Percentiles rank a stretch among this genome's conserved stretches.
These are phyloP conservation scores for Cordyceps sp. DNA, from an alignment of 2,329 filamentous ascomycete genomes.

Conservation along the genomic window DNA sequence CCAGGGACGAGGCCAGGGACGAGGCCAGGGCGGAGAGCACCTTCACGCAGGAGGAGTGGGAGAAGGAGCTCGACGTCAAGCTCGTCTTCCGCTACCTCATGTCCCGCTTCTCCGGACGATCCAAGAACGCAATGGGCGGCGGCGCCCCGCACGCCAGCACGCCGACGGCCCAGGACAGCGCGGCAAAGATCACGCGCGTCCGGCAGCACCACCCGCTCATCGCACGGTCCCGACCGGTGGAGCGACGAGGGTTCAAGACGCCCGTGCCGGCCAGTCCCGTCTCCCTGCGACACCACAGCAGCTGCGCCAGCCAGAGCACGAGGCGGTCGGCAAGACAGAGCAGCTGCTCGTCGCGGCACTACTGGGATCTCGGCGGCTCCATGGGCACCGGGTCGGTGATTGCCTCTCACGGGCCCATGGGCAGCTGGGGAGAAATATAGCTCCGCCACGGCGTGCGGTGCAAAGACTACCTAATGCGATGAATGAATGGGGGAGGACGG, in stretches of 20 bases:
- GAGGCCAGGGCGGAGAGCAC: constrained; percentile 11
- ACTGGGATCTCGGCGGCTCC: constrained; percentile 80
- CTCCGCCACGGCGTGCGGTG: too few relatives aligned
- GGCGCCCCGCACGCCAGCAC: constrained; percentile 28
- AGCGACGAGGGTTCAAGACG: constrained; percentile 40
- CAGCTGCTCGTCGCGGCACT: constrained; percentile 62
- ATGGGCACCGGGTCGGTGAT: constrained; percentile 61
- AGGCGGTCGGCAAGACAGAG: constrained; percentile 52
- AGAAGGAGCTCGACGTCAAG: constrained; percentile 76
- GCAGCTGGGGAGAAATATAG: constrained; percentile 53
- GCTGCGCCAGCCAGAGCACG: constrained; percentile 79
- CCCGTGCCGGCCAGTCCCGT: constrained; percentile 31
- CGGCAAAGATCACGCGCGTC: constrained; percentile 68
- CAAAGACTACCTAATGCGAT: too few relatives aligned
- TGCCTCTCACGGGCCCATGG: constrained; percentile 49
- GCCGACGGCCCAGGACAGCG: constrained; percentile 42
- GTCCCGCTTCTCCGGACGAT: constrained; percentile 49
- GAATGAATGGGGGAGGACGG: too few relatives aligned
- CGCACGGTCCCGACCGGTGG: constrained; percentile 32
- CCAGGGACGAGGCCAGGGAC: too few relatives aligned
- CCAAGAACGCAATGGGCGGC: constrained; percentile 22
- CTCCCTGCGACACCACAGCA: constrained; percentile 35
- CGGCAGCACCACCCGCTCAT: constrained; percentile 81
- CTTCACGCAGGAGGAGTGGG: constrained; percentile 73
- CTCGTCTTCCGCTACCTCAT: constrained; percentile 82